Conservation (phyloP, 2,329 filamentous ascomycete genomes). For the Mollisiaceae sp. region DNA sequence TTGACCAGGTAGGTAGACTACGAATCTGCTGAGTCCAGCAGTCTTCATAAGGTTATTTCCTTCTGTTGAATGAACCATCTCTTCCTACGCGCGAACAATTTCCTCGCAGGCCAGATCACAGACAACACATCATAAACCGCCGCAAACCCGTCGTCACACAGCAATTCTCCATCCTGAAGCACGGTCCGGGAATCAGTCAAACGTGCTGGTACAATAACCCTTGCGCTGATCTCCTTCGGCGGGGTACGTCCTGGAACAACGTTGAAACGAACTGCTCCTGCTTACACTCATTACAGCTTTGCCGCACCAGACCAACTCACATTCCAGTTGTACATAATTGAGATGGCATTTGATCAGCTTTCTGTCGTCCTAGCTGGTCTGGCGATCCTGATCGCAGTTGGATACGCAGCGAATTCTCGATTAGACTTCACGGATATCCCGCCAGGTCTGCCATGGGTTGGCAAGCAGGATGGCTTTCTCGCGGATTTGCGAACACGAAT, state of each 20-base stretch:
- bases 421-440: slow-evolving; percentile 15
- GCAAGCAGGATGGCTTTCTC: slow-evolving; percentile 20
- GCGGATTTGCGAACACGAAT: slow-evolving; percentile 24
- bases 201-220: not conserved
- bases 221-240: not conserved
- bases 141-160: too few species aligned
- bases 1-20: too few species aligned
- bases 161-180: too few species aligned
- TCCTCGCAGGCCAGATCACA: too few species aligned
- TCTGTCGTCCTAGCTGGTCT: slow-evolving; percentile 16
- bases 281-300: not conserved
- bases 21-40: too few species aligned
- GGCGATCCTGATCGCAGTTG: slow-evolving; percentile 15
- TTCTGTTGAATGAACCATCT: too few species aligned
- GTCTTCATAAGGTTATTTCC: too few species aligned
- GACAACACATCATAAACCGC: too few species aligned
- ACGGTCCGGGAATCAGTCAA: too few species aligned
- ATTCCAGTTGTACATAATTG: not conserved
- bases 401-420: slow-evolving; percentile 15
- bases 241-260: slow-evolving; percentile 1
- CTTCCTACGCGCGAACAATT: too few species aligned
- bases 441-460: slow-evolving; percentile 22
- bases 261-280: slow-evolving; percentile 11
- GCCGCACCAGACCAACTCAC: not conserved
- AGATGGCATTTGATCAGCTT: slow-evolving; percentile 21